Conservation (phyloP, 2,329 filamentous ascomycete genomes). For the Xylariaceae sp. region DNA sequence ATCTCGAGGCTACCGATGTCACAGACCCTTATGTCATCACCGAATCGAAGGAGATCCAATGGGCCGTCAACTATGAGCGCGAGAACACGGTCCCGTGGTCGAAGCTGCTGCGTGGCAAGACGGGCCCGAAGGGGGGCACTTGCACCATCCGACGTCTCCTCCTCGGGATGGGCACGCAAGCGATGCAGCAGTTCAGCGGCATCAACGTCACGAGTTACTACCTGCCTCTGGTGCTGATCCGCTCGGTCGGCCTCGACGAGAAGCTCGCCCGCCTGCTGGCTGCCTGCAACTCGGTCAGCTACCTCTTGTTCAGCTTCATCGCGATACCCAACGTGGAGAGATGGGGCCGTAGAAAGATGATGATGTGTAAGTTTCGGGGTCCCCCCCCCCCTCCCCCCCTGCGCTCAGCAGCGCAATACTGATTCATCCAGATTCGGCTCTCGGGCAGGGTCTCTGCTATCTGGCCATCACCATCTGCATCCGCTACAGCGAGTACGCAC, state of each 20-base stretch:
- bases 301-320: slow-evolving; percentile 21
- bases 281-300: slow-evolving; percentile 34
- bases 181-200: slow-evolving; percentile 16
- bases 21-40: slow-evolving; percentile 18
- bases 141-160: slow-evolving; percentile 5
- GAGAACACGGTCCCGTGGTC: slow-evolving; percentile 41
- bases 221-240: slow-evolving; percentile 42
- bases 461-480: slow-evolving; percentile 19
- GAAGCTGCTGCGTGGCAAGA: slow-evolving; percentile 39
- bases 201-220: slow-evolving; percentile 19
- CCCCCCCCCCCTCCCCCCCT: neutral
- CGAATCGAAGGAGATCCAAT: slow-evolving; percentile 23
- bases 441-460: slow-evolving; percentile 45
- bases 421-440: slow-evolving; percentile 29
- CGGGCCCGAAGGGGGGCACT: slow-evolving; percentile 30
- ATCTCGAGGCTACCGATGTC: slow-evolving; percentile 15
- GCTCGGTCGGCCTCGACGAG: slow-evolving; percentile 42
- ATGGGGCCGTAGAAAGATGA: slow-evolving; percentile 47
- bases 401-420: neutral
- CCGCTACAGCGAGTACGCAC: slow-evolving; percentile 8
- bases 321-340: slow-evolving; percentile 22
- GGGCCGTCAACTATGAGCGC: slow-evolving; percentile 23
- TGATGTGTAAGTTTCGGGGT: slow-evolving; percentile 35
- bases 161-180: slow-evolving; percentile 12
- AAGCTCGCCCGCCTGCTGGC: slow-evolving; percentile 43